Conservation (phyloP, 106 monocot species). For the Dendrobium officinale region DNA sequence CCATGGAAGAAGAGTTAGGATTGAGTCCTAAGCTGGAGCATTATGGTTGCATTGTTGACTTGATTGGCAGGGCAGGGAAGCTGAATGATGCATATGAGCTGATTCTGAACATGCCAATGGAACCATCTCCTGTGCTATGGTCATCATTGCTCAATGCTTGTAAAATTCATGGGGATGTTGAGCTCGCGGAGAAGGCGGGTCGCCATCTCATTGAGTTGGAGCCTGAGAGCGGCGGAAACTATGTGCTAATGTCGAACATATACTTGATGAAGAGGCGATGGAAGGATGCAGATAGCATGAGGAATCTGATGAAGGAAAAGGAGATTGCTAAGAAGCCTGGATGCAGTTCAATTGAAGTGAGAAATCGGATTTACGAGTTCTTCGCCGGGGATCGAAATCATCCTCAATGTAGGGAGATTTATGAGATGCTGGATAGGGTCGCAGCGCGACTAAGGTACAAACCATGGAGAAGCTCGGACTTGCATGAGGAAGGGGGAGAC, state of each 20-base stretch:
- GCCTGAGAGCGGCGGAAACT: not conserved
- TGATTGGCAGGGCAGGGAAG: conserved; percentile 52
- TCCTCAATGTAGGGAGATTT: conserved; percentile 11
- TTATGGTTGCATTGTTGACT: conserved; percentile 72
- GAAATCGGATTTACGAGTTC: not conserved
- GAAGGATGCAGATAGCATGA: conserved; percentile 18
- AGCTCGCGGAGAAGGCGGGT: conserved; percentile 38
- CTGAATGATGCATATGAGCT: conserved; percentile 46
- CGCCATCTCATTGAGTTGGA: conserved; percentile 3
- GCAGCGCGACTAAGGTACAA: not conserved
- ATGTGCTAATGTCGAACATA: not conserved
- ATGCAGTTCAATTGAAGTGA: conserved; percentile 40
- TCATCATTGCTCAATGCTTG: conserved; percentile 36
- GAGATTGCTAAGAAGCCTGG: conserved; percentile 44
- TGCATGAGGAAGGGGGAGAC: not conserved
- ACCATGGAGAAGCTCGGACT: not conserved
- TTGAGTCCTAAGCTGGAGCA: conserved; percentile 43
- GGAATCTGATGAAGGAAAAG: conserved; percentile 25
- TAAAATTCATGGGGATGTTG: conserved; percentile 32
- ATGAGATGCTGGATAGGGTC: conserved; percentile 18
- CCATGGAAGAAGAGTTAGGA: conserved; percentile 30
- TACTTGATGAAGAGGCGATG: conserved; percentile 19
- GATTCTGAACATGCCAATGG: conserved; percentile 32
- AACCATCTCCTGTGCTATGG: conserved; percentile 23
- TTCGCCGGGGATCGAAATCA: conserved; percentile 2